A percentile compares a stretch with the other conserved stretches of the same genome.
Evolutionary conservation across 495 filamentous ascomycete species (phyloP).

Genomic region (Neurospora pannonica): DNA sequence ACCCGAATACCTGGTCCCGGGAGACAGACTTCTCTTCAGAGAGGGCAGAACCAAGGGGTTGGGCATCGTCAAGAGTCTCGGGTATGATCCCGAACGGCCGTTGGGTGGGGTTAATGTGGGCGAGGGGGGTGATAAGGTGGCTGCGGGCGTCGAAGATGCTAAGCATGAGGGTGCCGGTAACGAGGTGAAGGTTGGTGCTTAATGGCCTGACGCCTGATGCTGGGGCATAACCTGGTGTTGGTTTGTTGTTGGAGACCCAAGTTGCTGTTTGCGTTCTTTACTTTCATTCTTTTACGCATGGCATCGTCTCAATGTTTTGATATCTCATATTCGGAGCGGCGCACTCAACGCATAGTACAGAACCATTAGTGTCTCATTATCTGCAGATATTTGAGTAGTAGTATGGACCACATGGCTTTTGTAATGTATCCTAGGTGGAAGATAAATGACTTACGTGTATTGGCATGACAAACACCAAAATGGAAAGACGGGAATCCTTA

Average conservation of each 20-base stretch:
- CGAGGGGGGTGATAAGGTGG: constrained; percentile 9
- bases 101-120: constrained; percentile 12
- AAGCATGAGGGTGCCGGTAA: background rate
- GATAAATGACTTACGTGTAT: background rate
- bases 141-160: constrained; percentile 8
- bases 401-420: background rate
- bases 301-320: background rate
- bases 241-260: background rate
- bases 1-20: constrained; percentile 85
- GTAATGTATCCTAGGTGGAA: background rate
- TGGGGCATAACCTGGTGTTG: background rate
- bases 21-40: constrained; percentile 84
- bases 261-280: background rate
- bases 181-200: constrained; percentile 5
- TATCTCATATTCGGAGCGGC: background rate
- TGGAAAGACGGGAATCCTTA: background rate
- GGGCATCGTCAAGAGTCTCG: constrained; percentile 86
- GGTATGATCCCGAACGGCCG: constrained; percentile 60
- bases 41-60: constrained; percentile 93
- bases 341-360: background rate
- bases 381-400: background rate
- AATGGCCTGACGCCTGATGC: background rate
- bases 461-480: background rate
- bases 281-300: background rate
- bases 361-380: background rate